Conservation (phyloP, 495 filamentous ascomycete species). For the Hypoxylon intermedium region DNA sequence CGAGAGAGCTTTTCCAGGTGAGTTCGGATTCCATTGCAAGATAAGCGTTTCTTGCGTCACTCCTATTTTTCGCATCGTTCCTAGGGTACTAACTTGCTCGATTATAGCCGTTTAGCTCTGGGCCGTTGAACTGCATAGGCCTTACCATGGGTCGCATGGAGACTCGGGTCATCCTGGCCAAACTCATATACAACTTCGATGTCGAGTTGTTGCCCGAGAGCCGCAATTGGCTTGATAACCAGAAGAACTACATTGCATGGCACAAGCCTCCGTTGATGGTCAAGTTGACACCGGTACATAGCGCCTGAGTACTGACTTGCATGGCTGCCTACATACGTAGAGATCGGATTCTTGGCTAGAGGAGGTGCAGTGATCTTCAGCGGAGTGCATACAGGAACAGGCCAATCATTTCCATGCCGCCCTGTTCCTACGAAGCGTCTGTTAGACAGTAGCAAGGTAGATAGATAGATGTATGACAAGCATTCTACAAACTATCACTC, state of each 20-base stretch:
- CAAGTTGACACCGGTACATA: constrained; percentile 16
- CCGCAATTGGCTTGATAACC: constrained; percentile 39
- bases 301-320: neutral
- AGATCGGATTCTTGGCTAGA: neutral
- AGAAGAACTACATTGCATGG: constrained; percentile 44
- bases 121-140: constrained; percentile 61
- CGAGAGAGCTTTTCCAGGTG: constrained; percentile 37
- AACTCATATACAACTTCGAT: constrained; percentile 60
- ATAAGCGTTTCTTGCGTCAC: neutral
- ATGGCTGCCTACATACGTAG: neutral
- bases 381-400: constrained; percentile 10
- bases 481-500: neutral
- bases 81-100: constrained; percentile 15
- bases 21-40: neutral
- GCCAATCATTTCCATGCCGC: neutral
- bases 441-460: neutral
- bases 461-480: neutral
- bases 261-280: constrained; percentile 35
- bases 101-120: constrained; percentile 55
- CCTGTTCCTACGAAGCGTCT: neutral
- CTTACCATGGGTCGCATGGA: constrained; percentile 56
- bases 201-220: constrained; percentile 51
- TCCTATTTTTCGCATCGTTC: too few species aligned
- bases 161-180: constrained; percentile 57
- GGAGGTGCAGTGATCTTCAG: neutral